phyloP scores from a whole-genome alignment of 2,329 filamentous ascomycete species.

The Saccharata proteae region DNA sequence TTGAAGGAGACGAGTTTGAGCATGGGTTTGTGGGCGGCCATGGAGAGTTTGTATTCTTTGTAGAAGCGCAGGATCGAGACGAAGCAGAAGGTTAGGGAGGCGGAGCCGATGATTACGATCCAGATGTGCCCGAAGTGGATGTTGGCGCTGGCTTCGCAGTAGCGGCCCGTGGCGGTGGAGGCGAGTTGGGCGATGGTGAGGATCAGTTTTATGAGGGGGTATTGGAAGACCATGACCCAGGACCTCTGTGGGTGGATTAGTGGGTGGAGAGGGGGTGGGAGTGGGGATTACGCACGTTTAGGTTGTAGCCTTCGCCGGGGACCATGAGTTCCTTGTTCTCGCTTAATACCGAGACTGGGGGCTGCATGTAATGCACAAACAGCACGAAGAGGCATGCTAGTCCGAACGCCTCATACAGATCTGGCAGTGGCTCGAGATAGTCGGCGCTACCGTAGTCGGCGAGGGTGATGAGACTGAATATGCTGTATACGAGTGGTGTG shows the following conservation, averaged over 20 bases:
- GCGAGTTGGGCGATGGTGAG: slow-evolving; percentile 13
- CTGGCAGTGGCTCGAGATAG: slow-evolving; percentile 16
- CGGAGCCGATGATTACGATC: slow-evolving; percentile 13
- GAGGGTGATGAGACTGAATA: slow-evolving; percentile 14
- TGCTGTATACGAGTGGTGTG: slow-evolving; percentile 13
- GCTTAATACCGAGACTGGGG: not conserved
- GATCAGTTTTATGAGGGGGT: slow-evolving; percentile 14
- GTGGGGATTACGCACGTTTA: not conserved
- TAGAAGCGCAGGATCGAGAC: slow-evolving; percentile 15
- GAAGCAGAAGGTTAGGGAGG: slow-evolving; percentile 9
- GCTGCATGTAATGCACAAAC: not conserved
- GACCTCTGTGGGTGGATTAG: slow-evolving; percentile 9
- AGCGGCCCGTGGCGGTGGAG: slow-evolving; percentile 13
- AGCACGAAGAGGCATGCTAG: slow-evolving; percentile 11
- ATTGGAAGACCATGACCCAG: slow-evolving; percentile 19
- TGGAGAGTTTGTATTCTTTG: slow-evolving; percentile 11
- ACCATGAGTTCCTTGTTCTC: not conserved
- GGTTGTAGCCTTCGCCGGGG: not conserved
- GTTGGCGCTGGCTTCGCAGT: slow-evolving; percentile 10
- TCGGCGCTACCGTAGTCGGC: slow-evolving; percentile 15
- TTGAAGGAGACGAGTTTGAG: slow-evolving; percentile 18
- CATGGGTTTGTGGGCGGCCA: slow-evolving; percentile 8
- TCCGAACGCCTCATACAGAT: slow-evolving; percentile 18
- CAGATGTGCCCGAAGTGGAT: slow-evolving; percentile 11
- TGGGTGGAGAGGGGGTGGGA: slow-evolving; percentile 9